Evolutionary conservation across 1,284 basidiomycete species (phyloP).

Genomic region (Leccinum subrobustum): DNA sequence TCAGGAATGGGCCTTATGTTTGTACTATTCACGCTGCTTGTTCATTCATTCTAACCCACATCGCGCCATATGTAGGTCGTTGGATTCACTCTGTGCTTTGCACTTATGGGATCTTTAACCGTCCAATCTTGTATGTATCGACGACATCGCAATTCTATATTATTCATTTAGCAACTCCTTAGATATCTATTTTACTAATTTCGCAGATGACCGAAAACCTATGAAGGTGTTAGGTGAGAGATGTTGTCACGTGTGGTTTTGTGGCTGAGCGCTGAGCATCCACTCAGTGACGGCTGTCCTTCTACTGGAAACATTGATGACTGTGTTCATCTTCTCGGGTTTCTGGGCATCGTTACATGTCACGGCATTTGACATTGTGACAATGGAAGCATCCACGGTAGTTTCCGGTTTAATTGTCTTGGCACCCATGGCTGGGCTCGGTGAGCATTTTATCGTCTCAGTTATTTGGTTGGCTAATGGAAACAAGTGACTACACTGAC

Average conservation of each 20-base stretch:
- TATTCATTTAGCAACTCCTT: no score
- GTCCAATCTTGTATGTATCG: not conserved
- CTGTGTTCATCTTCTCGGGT: not conserved
- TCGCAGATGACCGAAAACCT: not conserved
- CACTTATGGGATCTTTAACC: constrained; percentile 2
- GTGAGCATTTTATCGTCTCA: not conserved
- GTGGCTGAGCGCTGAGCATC: not conserved
- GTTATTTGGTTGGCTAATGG: constrained; percentile 4
- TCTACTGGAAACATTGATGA: not conserved
- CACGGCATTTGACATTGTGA: no score
- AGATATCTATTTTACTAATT: not conserved
- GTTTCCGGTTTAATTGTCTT: not conserved
- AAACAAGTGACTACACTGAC: not conserved
- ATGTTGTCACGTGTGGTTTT: not conserved
- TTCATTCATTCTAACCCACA: not conserved
- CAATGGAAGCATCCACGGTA: no score
- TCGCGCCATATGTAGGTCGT: not conserved
- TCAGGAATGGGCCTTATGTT: no score
- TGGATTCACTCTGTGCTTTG: constrained; percentile 5
- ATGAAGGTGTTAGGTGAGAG: not conserved
- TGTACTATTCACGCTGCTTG: no score
- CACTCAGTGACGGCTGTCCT: not conserved
- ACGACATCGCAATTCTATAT: not conserved
- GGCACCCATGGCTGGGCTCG: not conserved
- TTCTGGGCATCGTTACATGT: not conserved